These are phyloP conservation scores for Xanthoconium stramineum DNA, from an alignment of 768 basidiomycete species.

Conservation along the genomic window DNA sequence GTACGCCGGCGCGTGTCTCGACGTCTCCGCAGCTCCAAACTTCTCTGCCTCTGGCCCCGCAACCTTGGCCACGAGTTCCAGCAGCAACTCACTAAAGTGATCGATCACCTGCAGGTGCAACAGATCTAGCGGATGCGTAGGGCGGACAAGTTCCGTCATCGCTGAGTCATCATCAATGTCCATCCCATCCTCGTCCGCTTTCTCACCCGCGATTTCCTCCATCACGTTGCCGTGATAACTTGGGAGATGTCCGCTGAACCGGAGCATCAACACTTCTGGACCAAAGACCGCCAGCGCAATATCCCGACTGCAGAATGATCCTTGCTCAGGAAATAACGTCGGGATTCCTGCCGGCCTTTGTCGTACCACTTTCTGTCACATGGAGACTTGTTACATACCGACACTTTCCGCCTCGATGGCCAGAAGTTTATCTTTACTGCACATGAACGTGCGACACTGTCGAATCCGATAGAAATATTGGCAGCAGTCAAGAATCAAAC, in stretches of 20 bases:
- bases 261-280: slow-evolving; percentile 30
- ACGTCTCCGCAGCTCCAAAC: slow-evolving; percentile 36
- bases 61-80: slow-evolving; percentile 54
- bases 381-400: slow-evolving; percentile 33
- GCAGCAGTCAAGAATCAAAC: slow-evolving; percentile 74
- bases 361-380: slow-evolving; percentile 10
- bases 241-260: slow-evolving; percentile 40
- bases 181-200: slow-evolving; percentile 47
- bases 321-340: slow-evolving; percentile 32
- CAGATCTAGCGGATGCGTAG: slow-evolving; percentile 58
- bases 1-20: slow-evolving; percentile 58
- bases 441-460: slow-evolving; percentile 51
- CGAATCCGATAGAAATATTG: slow-evolving; percentile 48
- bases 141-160: slow-evolving; percentile 35
- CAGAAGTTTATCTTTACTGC: slow-evolving; percentile 69
- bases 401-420: slow-evolving; percentile 48
- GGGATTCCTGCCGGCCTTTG: slow-evolving; percentile 15
- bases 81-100: slow-evolving; percentile 61
- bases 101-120: slow-evolving; percentile 68
- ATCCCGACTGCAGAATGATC: slow-evolving; percentile 46
- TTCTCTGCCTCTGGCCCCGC: slow-evolving; percentile 45
- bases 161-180: slow-evolving; percentile 57
- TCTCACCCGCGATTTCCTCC: slow-evolving; percentile 8
- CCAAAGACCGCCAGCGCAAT: slow-evolving; percentile 50
- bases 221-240: slow-evolving; percentile 35